Evolutionary conservation across 169 alveolate species (phyloP).

Genomic region (Babesia ovis): DNA sequence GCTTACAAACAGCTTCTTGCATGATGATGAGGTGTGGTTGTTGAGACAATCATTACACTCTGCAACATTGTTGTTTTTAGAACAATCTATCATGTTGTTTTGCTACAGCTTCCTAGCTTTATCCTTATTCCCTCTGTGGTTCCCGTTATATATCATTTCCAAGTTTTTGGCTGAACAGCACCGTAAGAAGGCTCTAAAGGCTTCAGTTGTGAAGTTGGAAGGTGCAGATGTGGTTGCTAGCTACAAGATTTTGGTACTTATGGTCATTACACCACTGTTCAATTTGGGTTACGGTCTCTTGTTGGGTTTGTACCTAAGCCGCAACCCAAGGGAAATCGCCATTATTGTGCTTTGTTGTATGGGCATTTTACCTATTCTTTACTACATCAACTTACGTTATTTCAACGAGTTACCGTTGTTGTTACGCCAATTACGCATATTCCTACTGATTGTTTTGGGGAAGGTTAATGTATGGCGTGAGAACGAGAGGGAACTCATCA

Average conservation of each 20-base stretch:
- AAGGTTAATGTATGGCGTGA: constrained; percentile 86
- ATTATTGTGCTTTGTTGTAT: constrained; percentile 55
- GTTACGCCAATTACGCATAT: constrained; percentile 74
- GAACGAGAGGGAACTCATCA: constrained; percentile 83
- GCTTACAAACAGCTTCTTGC: constrained; percentile 76
- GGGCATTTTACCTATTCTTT: constrained; percentile 68
- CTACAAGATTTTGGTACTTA: constrained; percentile 84
- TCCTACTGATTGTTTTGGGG: constrained; percentile 71
- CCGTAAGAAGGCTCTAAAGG: constrained; percentile 80
- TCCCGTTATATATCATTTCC: constrained; percentile 83
- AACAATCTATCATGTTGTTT: constrained; percentile 69
- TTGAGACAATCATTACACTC: constrained; percentile 86
- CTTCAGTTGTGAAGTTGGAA: constrained; percentile 82
- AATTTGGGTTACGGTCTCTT: constrained; percentile 80
- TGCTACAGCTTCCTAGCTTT: constrained; percentile 78
- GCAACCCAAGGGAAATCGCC: constrained; percentile 61
- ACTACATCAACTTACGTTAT: constrained; percentile 77
- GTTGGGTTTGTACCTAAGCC: constrained; percentile 70
- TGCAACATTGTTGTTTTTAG: constrained; percentile 80
- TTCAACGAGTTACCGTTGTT: constrained; percentile 71
- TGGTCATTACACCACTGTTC: constrained; percentile 84
- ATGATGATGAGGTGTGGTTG: constrained; percentile 88
- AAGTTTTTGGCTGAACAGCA: constrained; percentile 84
- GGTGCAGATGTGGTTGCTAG: constrained; percentile 89
- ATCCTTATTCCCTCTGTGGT: constrained; percentile 86